Evolutionary conservation across 768 basidiomycete genomes (phyloP).

Genomic region (Agrocybe pediades): DNA sequence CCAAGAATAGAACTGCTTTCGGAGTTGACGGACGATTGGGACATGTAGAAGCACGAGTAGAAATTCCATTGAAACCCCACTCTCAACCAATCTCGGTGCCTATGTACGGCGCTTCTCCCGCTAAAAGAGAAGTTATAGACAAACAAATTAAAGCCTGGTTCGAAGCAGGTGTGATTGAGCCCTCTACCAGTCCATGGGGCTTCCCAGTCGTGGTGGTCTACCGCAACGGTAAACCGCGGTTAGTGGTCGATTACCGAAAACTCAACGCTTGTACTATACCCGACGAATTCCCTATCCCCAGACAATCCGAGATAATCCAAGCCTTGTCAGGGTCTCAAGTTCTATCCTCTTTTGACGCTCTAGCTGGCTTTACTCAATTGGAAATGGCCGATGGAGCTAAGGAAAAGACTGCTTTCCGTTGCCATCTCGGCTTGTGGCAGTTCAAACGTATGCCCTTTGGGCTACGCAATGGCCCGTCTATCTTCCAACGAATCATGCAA

Average conservation of each 20-base stretch:
- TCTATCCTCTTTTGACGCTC: constrained; percentile 28
- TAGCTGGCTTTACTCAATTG: constrained; percentile 43
- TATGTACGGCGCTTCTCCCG: constrained; percentile 24
- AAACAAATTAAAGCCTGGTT: constrained; percentile 31
- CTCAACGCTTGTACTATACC: constrained; percentile 4
- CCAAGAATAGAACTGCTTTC: neutral
- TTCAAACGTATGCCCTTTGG: constrained; percentile 45
- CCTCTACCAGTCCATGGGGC: constrained; percentile 38
- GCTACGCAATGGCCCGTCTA: constrained; percentile 33
- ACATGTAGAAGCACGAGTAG: neutral
- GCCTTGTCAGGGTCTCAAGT: constrained; percentile 30
- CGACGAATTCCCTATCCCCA: constrained; percentile 27
- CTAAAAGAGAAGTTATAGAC: constrained; percentile 25
- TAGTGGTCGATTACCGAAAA: constrained; percentile 32
- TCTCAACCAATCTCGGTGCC: constrained; percentile 28
- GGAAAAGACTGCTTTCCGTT: no score
- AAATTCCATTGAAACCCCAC: constrained; percentile 14
- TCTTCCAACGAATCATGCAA: constrained; percentile 47
- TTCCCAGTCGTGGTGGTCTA: constrained; percentile 35
- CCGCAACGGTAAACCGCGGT: constrained; percentile 34
- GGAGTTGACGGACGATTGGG: constrained; percentile 7
- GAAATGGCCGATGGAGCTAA: no score
- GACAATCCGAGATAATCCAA: constrained; percentile 27
- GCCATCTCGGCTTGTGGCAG: no score
- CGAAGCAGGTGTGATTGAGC: constrained; percentile 37